These are phyloP conservation scores for Ogataea minuta DNA, from an alignment of 805 yeast genomes.

Conservation along the genomic window DNA sequence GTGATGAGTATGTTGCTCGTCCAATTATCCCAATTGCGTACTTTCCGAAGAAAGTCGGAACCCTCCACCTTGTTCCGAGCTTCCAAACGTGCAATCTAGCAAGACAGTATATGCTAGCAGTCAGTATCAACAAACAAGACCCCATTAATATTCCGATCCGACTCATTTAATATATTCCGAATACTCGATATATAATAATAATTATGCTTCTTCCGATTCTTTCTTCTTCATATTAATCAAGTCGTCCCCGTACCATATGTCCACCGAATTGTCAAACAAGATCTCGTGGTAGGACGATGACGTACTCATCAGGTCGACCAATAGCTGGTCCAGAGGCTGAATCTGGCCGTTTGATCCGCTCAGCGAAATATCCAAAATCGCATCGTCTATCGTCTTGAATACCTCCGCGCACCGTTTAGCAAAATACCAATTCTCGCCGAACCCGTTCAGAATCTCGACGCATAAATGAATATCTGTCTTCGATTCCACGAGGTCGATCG, in stretches of 20 bases:
- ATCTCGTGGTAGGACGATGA: constrained; percentile 44
- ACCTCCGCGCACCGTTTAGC: constrained; percentile 45
- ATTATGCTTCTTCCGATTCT: background rate
- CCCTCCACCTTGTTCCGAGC: constrained; percentile 54
- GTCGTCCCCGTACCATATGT: constrained; percentile 42
- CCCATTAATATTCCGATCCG: constrained; percentile 8
- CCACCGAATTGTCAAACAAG: constrained; percentile 45
- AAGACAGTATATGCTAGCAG: constrained; percentile 45
- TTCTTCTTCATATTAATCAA: constrained; percentile 6
- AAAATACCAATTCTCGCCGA: constrained; percentile 46
- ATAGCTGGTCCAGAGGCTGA: constrained; percentile 40
- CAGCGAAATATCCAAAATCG: constrained; percentile 44
- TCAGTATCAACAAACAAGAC: constrained; percentile 11
- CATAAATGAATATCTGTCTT: constrained; percentile 46
- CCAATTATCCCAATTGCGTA: constrained; percentile 11
- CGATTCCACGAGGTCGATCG: constrained; percentile 44
- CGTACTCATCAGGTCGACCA: constrained; percentile 43
- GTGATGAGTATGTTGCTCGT: constrained; percentile 4
- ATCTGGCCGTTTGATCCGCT: constrained; percentile 35
- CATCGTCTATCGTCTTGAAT: constrained; percentile 42
- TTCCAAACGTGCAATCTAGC: constrained; percentile 65
- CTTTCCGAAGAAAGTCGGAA: constrained; percentile 30
- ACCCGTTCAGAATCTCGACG: constrained; percentile 45
- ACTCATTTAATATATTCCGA: background rate
- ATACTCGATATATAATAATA: background rate